phyloP scores from a whole-genome alignment of 1,284 basidiomycete species.

The Tilletia indica region DNA sequence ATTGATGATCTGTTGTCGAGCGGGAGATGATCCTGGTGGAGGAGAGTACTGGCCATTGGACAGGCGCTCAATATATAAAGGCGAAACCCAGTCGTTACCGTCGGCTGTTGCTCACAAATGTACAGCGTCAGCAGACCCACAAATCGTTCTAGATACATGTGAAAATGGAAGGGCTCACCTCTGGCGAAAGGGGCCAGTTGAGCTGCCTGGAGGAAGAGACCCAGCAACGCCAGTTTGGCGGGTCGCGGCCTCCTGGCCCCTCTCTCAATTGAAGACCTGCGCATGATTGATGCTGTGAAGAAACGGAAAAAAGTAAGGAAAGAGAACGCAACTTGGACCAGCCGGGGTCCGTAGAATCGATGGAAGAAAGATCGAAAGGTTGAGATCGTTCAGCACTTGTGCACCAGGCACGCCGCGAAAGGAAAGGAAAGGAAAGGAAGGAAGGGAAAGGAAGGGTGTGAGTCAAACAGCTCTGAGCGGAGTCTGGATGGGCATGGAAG shows the following conservation, averaged over 20 bases:
- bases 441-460: not conserved
- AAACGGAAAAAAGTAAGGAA: no score
- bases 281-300: no score
- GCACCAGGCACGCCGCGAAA: conserved; percentile 3
- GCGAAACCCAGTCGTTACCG: conserved; percentile 27
- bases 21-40: not conserved
- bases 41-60: conserved; percentile 20
- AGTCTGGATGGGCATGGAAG: not conserved
- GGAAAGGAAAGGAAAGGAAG: not conserved
- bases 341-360: no score
- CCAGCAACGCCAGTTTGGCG: no score
- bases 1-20: conserved; percentile 20
- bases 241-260: no score
- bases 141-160: no score
- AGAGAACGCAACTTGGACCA: no score
- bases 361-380: not conserved
- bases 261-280: no score
- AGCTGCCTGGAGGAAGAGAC: no score
- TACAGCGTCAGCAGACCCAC: no score
- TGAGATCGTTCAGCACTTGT: not conserved
- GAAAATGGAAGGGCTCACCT: no score
- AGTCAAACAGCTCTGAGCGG: not conserved
- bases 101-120: conserved; percentile 11
- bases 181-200: no score
- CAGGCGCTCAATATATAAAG: conserved; percentile 21